A percentile compares a stretch with the other conserved stretches of the same genome.
phyloP scores from a whole-genome alignment of 139 green algal genomes.

The Dunaliella sp. region DNA sequence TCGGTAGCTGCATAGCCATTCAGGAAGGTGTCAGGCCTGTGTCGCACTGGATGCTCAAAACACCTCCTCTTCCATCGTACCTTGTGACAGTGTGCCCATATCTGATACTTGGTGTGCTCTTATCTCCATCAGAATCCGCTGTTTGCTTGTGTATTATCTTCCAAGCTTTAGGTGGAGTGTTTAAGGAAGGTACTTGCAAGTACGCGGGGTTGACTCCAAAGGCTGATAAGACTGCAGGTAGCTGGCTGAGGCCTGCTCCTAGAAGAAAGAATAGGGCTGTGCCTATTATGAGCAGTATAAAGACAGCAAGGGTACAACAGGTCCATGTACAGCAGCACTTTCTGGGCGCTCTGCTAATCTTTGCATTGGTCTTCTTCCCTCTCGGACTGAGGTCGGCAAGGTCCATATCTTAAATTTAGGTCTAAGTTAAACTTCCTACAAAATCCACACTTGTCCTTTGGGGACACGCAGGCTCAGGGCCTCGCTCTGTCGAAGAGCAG shows the following conservation, averaged over 20 bases:
- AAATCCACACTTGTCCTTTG: too few relatives aligned
- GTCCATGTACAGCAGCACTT: not conserved
- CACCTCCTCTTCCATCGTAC: not conserved
- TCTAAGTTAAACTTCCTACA: too few relatives aligned
- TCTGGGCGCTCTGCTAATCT: not conserved
- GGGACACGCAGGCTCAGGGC: too few relatives aligned
- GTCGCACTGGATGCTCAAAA: too few relatives aligned
- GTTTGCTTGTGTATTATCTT: not conserved
- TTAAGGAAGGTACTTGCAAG: not conserved
- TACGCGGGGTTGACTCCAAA: not conserved
- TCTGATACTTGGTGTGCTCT: not conserved
- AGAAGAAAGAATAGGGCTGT: not conserved
- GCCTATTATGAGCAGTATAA: not conserved
- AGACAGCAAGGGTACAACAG: not conserved
- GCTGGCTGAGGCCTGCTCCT: too few relatives aligned
- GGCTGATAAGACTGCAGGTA: too few relatives aligned
- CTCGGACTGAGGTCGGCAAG: too few relatives aligned
- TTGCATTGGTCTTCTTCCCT: not conserved
- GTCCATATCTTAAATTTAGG: too few relatives aligned
- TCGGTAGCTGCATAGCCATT: not conserved
- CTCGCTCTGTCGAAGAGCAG: too few relatives aligned
- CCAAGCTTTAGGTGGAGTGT: not conserved
- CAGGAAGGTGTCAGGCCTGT: too few relatives aligned
- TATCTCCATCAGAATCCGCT: not conserved
- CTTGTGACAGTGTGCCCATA: not conserved